Evolutionary conservation across 345 rosid genomes (phyloP), one percentile per base, ranked within the genome.

Genomic region (Noccaea bulbosa): DNA sequence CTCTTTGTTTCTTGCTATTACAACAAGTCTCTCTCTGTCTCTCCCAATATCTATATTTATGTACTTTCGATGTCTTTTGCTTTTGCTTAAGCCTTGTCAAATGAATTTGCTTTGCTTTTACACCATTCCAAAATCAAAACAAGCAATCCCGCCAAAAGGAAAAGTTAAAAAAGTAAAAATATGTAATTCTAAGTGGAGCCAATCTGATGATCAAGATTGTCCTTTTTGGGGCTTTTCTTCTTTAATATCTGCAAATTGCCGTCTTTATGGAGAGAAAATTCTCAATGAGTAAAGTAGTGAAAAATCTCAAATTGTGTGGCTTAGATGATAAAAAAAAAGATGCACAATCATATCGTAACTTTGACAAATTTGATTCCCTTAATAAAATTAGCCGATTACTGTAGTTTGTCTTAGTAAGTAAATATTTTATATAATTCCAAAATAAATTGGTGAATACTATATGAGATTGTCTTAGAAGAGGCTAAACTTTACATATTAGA

Each of bases 101-200:
- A 59, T 15, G 12, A 49, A 67, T 4, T 66, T 59, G 56, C 78
- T 74, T 67, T 74, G 57, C 73, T 67, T 74, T 74, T 67, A 74
- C 78, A 67, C 47, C 73, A 74, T 74, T 11, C 78, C 73, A 74
- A 74, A 74, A 60, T 59, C 78, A 67, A 74, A 67, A 51, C 73
- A 51, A 74, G 56, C 78, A 73, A 58, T 73, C 78, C 78, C 78
- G 73, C 78, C 78, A 67, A 74, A 74, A 67, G 63, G n/a, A 24
- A 67, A 74, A 74, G 62, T 74, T 12, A 58, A 6, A 58, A 58
- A 52, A 35, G 44, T 1, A n/a, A 34, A 45, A 50, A 17, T 8
- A 20, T 20, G 59, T 61, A 51, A 61, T 30, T 38, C 5, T 0
- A 3, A 24, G 77, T 57, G 61, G 72, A 73, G 61, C 67, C 61